phyloP scores from a whole-genome alignment of 2,329 filamentous ascomycete genomes.

The Alternaria arbusti region DNA sequence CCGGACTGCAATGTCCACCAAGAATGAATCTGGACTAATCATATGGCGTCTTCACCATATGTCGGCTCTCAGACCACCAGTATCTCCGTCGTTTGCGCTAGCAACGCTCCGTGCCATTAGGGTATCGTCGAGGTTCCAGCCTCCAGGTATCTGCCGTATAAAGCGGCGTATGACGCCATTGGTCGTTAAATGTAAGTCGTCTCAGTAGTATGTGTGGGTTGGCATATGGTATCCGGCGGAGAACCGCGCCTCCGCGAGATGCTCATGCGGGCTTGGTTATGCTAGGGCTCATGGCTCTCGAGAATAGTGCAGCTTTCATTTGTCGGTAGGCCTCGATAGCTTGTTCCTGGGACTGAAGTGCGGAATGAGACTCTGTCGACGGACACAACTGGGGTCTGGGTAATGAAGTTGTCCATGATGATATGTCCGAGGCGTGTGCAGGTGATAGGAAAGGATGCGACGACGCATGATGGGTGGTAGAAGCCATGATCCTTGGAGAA shows the following conservation, averaged over 20 bases:
- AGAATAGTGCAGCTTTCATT: conserved; percentile 41
- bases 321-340: conserved; percentile 45
- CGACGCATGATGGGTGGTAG: conserved; percentile 18
- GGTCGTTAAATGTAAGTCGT: conserved; percentile 2
- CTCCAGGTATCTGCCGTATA: neutral
- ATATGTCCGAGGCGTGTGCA: conserved; percentile 37
- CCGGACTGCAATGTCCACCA: neutral
- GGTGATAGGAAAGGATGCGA: conserved; percentile 38
- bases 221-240: neutral
- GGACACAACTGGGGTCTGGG: conserved; percentile 24
- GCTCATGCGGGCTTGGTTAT: conserved; percentile 1
- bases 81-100: neutral
- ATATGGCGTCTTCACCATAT: neutral
- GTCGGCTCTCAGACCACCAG: neutral
- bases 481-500: conserved; percentile 24
- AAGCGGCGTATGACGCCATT: neutral
- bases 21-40: neutral
- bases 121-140: neutral
- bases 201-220: neutral
- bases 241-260: neutral
- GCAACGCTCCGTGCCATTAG: neutral
- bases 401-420: conserved; percentile 41
- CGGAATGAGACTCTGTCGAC: conserved; percentile 16
- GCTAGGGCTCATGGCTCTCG: conserved; percentile 38
- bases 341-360: conserved; percentile 30